Conservation (phyloP, 2,329 filamentous ascomycete species). For the Septoria linicola region DNA sequence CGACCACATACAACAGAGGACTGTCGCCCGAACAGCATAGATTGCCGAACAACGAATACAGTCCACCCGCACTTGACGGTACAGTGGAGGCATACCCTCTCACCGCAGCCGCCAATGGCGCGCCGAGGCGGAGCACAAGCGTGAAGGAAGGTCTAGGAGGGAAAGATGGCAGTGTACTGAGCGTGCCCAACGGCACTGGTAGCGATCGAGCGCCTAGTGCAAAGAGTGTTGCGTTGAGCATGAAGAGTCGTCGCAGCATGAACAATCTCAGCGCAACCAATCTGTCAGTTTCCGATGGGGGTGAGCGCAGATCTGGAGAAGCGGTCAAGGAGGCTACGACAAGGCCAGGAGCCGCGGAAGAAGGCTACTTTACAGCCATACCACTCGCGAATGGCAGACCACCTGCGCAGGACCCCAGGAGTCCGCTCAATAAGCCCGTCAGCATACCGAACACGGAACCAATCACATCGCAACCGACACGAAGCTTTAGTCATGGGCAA, state of each 20-base stretch:
- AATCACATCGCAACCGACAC: conserved; percentile 15
- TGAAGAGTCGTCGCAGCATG: conserved; percentile 32
- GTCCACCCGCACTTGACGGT: conserved; percentile 27
- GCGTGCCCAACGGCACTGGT: conserved; percentile 27
- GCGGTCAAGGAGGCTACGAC: conserved; percentile 30
- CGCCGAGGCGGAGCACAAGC: conserved; percentile 36
- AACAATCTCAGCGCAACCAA: conserved; percentile 24
- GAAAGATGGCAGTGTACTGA: conserved; percentile 33
- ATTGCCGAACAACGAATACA: conserved; percentile 10
- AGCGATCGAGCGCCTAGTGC: conserved; percentile 32
- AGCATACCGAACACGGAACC: conserved; percentile 23
- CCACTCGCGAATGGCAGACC: conserved; percentile 37
- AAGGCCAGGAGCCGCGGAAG: conserved; percentile 40
- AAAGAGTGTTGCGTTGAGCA: conserved; percentile 40
- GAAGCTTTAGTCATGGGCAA: conserved; percentile 24
- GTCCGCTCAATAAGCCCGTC: conserved; percentile 27
- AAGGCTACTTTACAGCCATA: conserved; percentile 48
- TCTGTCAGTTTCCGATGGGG: conserved; percentile 26
- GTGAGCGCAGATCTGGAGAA: conserved; percentile 36
- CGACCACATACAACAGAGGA: conserved; percentile 21
- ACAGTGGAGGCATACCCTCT: conserved; percentile 33
- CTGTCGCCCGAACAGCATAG: conserved; percentile 15
- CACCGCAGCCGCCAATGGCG: conserved; percentile 37
- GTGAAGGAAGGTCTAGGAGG: conserved; percentile 40
- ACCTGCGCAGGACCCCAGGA: conserved; percentile 35